Base-by-base conservation (phyloP, 768 basidiomycete genomes). In the Termitomyces sp. region DNA sequence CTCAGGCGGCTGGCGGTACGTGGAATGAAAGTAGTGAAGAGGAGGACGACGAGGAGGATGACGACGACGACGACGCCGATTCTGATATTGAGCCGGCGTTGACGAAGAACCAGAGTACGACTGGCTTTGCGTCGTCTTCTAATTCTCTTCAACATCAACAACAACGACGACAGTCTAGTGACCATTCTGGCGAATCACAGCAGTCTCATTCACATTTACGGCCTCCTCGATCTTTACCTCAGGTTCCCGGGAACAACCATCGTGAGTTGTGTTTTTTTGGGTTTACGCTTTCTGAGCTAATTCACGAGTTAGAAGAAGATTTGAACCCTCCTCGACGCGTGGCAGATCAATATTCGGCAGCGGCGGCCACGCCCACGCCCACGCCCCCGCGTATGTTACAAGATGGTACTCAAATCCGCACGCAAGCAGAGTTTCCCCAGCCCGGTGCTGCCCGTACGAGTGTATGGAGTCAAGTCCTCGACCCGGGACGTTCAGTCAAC, bases 381-480 rank as follows among this genome's bases (percentile, higher is more conserved):
- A 29, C 53, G 26, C 22, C 46, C 10, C 52, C 70, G 46, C 83
- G 83, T 48, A 81, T 83, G 3, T 78, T 81, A 61, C 79, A 83
- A 57, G 86, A 87, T 26, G 82, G 76, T 46, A 74, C 71, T 24
- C 79, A 76, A 58, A 69, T 79, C 36, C 83, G 81, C 18, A 78
- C 76, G 16, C 84, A 86, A 57, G 76, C 83, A 20, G 82, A 85
- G 6, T 72, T 77, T 57, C 79, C 82, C 36, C 75, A 77, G 24
- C 78, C 74, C 34, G 79, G 80, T 52, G 72, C 83, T 46, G 73
- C 83, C 29, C 81, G 88, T 44, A 87, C 90, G 55, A 83, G 75
- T 48, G 80, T 95, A 56, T 98, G 94, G 95, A 94, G 89, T 65
- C 87, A 92, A 68, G 91, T 90, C 46, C 84, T 95, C 60, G 90